Percentiles rank a stretch among this genome's conserved stretches.
phyloP scores from a whole-genome alignment of 2,329 filamentous ascomycete genomes.

The Ophiostoma ulmi region DNA sequence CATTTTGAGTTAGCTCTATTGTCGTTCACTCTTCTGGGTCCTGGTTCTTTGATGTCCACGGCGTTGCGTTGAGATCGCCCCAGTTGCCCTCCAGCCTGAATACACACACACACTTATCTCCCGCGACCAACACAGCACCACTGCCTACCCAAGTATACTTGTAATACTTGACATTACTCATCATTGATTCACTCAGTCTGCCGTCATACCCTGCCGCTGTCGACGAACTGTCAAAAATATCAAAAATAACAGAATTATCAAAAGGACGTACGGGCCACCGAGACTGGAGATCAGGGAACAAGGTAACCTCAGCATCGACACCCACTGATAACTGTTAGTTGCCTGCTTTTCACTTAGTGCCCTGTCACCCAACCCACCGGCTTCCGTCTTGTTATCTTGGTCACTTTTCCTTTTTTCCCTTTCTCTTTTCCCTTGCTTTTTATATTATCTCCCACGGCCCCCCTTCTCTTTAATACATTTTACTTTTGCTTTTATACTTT shows the following conservation, averaged over 20 bases:
- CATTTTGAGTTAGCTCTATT: too few species aligned
- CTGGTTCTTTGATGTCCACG: neutral
- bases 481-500: neutral
- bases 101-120: neutral
- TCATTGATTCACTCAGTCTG: neutral
- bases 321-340: conserved; percentile 5
- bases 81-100: neutral
- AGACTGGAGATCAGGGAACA: conserved; percentile 4
- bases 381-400: conserved; percentile 16
- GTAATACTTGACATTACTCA: neutral
- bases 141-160: neutral
- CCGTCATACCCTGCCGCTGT: conserved; percentile 4
- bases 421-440: neutral
- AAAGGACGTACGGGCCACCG: neutral
- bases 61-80: neutral
- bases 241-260: neutral
- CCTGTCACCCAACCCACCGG: conserved; percentile 18
- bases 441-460: conserved; percentile 10
- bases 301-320: neutral
- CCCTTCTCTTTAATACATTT: neutral
- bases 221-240: neutral
- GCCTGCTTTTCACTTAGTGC: neutral
- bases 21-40: neutral
- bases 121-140: too few species aligned
- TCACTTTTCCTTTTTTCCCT: conserved; percentile 12